Percentiles rank a stretch among this genome's conserved stretches.
These are phyloP conservation scores for Sideroxylon spinosum DNA, from an alignment of 179 eudicot species.

Conservation along the genomic window DNA sequence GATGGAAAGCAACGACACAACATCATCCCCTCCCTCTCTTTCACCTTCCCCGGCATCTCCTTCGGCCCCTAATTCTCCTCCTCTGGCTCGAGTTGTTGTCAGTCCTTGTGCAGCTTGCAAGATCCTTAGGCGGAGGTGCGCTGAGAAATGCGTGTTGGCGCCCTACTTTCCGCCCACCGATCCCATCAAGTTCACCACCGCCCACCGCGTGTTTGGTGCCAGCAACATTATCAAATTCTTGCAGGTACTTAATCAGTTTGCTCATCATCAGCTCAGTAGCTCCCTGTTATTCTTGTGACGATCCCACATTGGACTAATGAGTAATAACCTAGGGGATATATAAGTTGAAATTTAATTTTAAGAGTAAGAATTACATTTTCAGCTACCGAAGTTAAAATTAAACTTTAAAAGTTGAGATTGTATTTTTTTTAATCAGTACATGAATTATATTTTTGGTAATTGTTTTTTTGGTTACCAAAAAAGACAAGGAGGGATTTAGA, in stretches of 20 bases:
- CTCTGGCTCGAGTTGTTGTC: constrained; percentile 22
- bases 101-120: constrained; percentile 65
- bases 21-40: neutral
- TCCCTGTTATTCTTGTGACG: too few species aligned
- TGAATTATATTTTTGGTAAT: too few species aligned
- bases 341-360: too few species aligned
- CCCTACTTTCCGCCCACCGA: constrained; percentile 64
- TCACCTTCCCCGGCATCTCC: constrained; percentile 17
- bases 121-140: constrained; percentile 50
- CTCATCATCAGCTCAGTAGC: too few species aligned
- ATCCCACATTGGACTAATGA: too few species aligned
- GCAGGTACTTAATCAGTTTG: constrained; percentile 31
- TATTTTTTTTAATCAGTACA: too few species aligned
- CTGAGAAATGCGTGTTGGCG: constrained; percentile 45
- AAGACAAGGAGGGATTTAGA: too few species aligned
- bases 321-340: too few species aligned
- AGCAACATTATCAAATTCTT: constrained; percentile 62
- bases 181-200: constrained; percentile 58
- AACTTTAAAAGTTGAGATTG: too few species aligned
- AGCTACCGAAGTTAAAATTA: too few species aligned
- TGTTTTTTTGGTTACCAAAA: too few species aligned
- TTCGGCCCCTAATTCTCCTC: neutral
- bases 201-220: constrained; percentile 62
- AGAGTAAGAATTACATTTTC: too few species aligned
- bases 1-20: constrained; percentile 15